phyloP scores from a whole-genome alignment of 768 basidiomycete genomes.

The Mycena galopus region DNA sequence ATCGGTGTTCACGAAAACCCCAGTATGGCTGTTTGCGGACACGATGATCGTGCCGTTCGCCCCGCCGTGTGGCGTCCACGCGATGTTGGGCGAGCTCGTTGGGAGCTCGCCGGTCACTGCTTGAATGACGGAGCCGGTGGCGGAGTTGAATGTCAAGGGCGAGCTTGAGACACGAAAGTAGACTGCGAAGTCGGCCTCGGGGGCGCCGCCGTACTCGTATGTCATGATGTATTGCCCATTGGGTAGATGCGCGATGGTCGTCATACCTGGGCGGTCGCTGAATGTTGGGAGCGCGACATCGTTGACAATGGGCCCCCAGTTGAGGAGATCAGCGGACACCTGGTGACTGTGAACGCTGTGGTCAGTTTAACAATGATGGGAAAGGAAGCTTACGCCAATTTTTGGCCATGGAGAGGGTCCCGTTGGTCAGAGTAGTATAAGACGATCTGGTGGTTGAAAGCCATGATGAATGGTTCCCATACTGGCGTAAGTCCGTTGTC shows the following conservation, averaged over 20 bases:
- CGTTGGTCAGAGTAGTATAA: constrained; percentile 40
- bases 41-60: constrained; percentile 36
- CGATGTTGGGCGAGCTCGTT: constrained; percentile 32
- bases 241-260: constrained; percentile 33
- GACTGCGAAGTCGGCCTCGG: constrained; percentile 26
- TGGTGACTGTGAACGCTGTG: constrained; percentile 28
- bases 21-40: constrained; percentile 34
- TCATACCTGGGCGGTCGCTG: constrained; percentile 39
- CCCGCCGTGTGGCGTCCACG: constrained; percentile 38
- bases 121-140: constrained; percentile 17
- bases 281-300: constrained; percentile 34
- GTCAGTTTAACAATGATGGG: neutral
- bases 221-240: constrained; percentile 38
- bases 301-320: constrained; percentile 35
- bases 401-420: constrained; percentile 38
- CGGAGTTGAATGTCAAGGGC: constrained; percentile 33
- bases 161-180: constrained; percentile 35
- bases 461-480: constrained; percentile 40
- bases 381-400: constrained; percentile 22
- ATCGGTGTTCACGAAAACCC: constrained; percentile 35
- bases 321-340: constrained; percentile 28
- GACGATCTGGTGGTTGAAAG: constrained; percentile 34
- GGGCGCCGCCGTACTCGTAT: constrained; percentile 36
- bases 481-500: constrained; percentile 38
- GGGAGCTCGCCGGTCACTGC: constrained; percentile 33